Base-by-base conservation (phyloP, 768 basidiomycete species). In the Tephrocybe sp. region DNA sequence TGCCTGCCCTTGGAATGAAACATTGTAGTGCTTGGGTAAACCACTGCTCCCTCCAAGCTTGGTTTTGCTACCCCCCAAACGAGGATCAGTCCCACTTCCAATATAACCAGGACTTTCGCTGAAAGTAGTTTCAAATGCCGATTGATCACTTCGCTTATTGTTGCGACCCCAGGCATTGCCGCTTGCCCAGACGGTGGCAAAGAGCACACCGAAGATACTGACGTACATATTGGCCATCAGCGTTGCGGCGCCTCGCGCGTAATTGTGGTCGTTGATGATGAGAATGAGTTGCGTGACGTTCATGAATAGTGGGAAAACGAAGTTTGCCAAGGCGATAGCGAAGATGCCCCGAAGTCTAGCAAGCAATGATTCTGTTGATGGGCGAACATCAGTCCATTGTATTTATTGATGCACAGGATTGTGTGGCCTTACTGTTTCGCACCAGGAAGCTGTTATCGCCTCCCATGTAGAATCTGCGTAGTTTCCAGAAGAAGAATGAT, bases 281-380 rank as follows among this genome's bases (percentile, higher is more conserved):
- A 64, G 47, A 21, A 68, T 54, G 41, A 73, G 58, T 38, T 69
- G 64, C 15, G 59, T 63, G 31, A 72, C 53, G 53, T 61, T 64
- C 55, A 72, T 59, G 23, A 71, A 45, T 21, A 64, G 61, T 15
- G 71, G 72, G 55, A 73, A 65, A 29, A 73, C 61, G 55, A 72
- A 73, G 52, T 70, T 72, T 1, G 67, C 60, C 15, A 63, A 39
- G 0, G 70, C 64, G 45, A 74, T 68, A 34, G 61, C 60, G 56
- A 73, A 72, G 12, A 73, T 56, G 16, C 57, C 60, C 15, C 58
- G 62, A 19, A 71, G 30, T 21, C 63, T 61, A 3, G 56, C 45
- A 15, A 61, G 47, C 16, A 63, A 43, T 37, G 45, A 54, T 33
- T 56, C 59, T 62, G 15, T 18, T 19, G n/a, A 19, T n/a, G 19